Conservation (phyloP, 78 protist species). For the Ministeria vibrans region DNA sequence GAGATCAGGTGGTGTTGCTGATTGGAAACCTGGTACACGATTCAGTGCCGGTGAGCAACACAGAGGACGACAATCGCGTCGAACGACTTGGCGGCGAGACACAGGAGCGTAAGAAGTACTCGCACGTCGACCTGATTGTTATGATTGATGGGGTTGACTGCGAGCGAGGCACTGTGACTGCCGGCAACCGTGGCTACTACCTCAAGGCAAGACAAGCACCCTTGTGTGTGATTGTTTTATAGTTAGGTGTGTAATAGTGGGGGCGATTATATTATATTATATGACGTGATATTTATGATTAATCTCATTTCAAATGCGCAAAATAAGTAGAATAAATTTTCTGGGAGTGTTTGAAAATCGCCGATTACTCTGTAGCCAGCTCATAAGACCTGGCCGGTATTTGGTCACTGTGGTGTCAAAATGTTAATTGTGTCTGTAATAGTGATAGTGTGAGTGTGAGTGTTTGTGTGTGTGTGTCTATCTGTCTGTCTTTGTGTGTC, state of each 20-base stretch:
- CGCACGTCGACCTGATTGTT: conserved; percentile 70
- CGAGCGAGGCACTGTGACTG: conserved; percentile 61
- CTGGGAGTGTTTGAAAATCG: too few relatives aligned
- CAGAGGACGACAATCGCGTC: conserved; percentile 49
- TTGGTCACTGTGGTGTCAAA: too few relatives aligned
- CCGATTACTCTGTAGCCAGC: too few relatives aligned
- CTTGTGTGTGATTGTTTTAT: too few relatives aligned
- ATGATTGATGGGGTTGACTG: conserved; percentile 82
- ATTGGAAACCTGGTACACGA: conserved; percentile 92
- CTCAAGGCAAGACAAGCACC: too few relatives aligned
- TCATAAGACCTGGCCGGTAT: too few relatives aligned
- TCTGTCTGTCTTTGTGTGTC: not conserved
- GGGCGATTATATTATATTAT: too few relatives aligned
- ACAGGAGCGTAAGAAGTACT: conserved; percentile 26
- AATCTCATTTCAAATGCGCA: too few relatives aligned
- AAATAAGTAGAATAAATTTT: too few relatives aligned
- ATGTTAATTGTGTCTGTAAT: too few relatives aligned
- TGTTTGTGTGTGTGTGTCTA: not conserved
- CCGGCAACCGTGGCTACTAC: conserved; percentile 91
- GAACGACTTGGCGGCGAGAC: conserved; percentile 57
- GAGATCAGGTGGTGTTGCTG: conserved; percentile 19
- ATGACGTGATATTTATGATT: too few relatives aligned
- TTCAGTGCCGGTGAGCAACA: conserved; percentile 45
- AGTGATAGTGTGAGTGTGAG: not conserved
- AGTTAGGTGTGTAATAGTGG: too few relatives aligned